phyloP scores from a whole-genome alignment of 495 filamentous ascomycete genomes.

The Tuber calosporum region DNA sequence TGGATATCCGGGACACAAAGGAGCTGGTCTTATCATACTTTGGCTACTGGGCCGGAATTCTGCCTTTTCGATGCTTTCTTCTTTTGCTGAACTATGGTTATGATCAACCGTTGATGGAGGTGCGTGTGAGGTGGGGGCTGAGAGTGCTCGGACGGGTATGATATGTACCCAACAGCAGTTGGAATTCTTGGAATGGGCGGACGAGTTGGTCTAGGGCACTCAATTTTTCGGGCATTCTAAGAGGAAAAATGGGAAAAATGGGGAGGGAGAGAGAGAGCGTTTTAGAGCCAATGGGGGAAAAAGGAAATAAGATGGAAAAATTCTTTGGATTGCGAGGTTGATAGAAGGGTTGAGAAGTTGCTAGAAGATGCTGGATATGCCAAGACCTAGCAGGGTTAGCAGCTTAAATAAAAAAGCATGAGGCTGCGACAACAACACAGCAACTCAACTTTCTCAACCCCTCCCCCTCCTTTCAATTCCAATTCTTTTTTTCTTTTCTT shows the following conservation, averaged over 20 bases:
- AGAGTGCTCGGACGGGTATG: not conserved
- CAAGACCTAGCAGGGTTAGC: slow-evolving; percentile 33
- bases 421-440: slow-evolving; percentile 37
- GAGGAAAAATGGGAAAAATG: too few relatives aligned
- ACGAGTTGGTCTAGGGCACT: not conserved
- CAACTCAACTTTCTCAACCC: slow-evolving; percentile 24
- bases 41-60: not conserved
- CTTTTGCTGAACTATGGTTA: not conserved
- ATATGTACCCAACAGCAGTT: not conserved
- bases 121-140: not conserved
- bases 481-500: not conserved
- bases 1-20: slow-evolving; percentile 1
- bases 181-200: not conserved
- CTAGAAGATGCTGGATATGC: slow-evolving; percentile 30
- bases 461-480: slow-evolving; percentile 26
- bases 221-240: not conserved
- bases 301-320: not conserved
- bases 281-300: not conserved
- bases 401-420: slow-evolving; percentile 38
- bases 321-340: slow-evolving; percentile 1
- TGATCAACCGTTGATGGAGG: not conserved
- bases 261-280: not conserved
- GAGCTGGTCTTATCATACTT: not conserved
- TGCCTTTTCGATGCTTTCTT: slow-evolving; percentile 4
- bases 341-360: slow-evolving; percentile 27